Conservation (phyloP, 225 moss, liverwort and hornwort species). For the Sphagnum contortum region DNA sequence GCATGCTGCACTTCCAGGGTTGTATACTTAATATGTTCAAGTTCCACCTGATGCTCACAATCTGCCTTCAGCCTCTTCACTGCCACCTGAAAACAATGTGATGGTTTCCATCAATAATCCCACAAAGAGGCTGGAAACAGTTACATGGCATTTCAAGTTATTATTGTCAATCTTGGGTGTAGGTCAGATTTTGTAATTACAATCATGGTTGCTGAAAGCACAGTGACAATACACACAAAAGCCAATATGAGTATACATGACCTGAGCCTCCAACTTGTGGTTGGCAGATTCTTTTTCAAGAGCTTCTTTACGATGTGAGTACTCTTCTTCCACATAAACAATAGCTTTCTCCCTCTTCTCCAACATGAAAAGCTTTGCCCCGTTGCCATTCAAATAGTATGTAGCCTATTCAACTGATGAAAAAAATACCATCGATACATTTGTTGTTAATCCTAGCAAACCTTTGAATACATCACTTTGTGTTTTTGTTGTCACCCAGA, state of each 20-base stretch:
- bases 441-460: too few species aligned
- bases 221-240: too few species aligned
- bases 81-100: constrained; percentile 1
- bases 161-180: too few species aligned
- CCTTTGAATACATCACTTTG: too few species aligned
- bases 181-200: too few species aligned
- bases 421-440: neutral
- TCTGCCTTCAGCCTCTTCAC: constrained; percentile 3
- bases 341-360: constrained; percentile 60
- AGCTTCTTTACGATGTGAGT: constrained; percentile 32
- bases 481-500: neutral
- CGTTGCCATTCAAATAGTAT: constrained; percentile 6
- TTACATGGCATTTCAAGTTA: too few species aligned
- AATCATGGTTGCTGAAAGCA: too few species aligned
- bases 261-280: constrained; percentile 45
- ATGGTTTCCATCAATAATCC: too few species aligned
- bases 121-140: too few species aligned
- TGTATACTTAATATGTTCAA: constrained; percentile 4
- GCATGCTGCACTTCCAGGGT: constrained; percentile 3
- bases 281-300: constrained; percentile 43
- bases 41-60: constrained; percentile 6
- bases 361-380: constrained; percentile 44
- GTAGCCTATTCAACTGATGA: neutral
- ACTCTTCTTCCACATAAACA: constrained; percentile 33
- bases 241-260: neutral